Base-by-base conservation (phyloP, 2,329 filamentous ascomycete genomes). In the Pyrenophora tritici-repentis region DNA sequence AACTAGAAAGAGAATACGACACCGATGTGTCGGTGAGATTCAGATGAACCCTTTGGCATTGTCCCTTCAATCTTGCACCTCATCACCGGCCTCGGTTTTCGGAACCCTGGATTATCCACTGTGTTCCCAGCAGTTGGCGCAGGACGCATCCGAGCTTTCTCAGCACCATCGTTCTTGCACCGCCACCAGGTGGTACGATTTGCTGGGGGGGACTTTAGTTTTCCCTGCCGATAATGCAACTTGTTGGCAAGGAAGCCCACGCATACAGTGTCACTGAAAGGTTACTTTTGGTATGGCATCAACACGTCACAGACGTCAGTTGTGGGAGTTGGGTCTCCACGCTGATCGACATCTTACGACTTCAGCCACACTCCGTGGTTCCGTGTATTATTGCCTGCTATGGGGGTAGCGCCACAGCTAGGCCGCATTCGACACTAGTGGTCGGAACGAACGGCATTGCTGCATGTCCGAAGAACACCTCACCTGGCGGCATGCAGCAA, bases 361-460 rank as follows among this genome's bases (percentile, higher is more conserved):
- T 39, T 44, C 46, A 55, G 50, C 50, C 50, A 50, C 42, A 24
- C 37, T 51, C 20, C 49, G 8, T 55, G 35, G 50, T n/a, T 29
- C 47, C 46, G 49, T 39, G 37, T 46, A 38, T 43, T 44, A 41
- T 29, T 50, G 9, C 48, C 35, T 24, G n/a, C 17, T 36, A 29
- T 18, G 18, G 14, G 7, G 18, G 39, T 48, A 52, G 58, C 58
- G 56, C 58, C 53, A 59, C 56, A 47, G 41, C 45, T 49, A 43
- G 42, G 26, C 34, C 33, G 7, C 3, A 6, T 26, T 39, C 1
- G 16, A n/a, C 29, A 14, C 33, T 54, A 48, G 46, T 34, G 7
- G 42, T 3, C 53, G 58, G 58, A 52, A 44, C 39, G 13, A 14
- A 50, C 58, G 58, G 58, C 58, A 59, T 43, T 32, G 29, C n/a